These are phyloP conservation scores for Amanita pseudoporphyria DNA, from an alignment of 768 basidiomycete genomes.

Conservation along the genomic window DNA sequence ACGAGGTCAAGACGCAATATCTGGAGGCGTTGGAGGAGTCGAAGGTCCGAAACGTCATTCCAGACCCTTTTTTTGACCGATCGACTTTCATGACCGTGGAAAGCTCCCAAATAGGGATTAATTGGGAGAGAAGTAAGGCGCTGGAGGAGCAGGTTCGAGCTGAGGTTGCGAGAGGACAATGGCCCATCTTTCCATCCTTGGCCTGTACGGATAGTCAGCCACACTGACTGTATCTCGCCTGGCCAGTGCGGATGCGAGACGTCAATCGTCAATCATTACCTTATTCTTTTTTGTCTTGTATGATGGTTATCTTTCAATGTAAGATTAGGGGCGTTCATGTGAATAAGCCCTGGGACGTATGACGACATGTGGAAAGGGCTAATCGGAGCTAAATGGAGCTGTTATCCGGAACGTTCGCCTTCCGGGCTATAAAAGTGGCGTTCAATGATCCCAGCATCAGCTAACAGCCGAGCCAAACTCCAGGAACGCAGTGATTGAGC, in stretches of 20 bases:
- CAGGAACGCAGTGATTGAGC: too few relatives aligned
- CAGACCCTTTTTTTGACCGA: not conserved
- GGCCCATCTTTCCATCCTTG: constrained; percentile 21
- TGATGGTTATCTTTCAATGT: not conserved
- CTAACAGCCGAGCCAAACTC: too few relatives aligned
- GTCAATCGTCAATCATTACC: constrained; percentile 5
- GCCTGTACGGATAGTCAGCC: constrained; percentile 19
- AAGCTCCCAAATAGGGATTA: constrained; percentile 17
- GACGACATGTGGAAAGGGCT: too few relatives aligned
- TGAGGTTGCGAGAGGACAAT: constrained; percentile 20
- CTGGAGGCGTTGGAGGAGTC: constrained; percentile 2
- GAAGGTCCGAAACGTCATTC: not conserved
- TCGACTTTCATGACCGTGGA: constrained; percentile 1
- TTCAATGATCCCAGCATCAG: too few relatives aligned
- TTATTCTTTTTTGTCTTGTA: not conserved
- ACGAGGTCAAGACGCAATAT: constrained; percentile 5
- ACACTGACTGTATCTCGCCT: not conserved
- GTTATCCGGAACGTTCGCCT: too few relatives aligned
- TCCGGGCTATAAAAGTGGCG: too few relatives aligned
- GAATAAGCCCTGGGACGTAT: too few relatives aligned
- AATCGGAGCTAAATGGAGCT: too few relatives aligned
- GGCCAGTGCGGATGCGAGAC: not conserved
- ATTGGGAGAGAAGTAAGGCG: constrained; percentile 27
- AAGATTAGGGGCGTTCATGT: too few relatives aligned
- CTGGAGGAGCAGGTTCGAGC: constrained; percentile 21